Conservation (phyloP, 495 filamentous ascomycete genomes). For the Penicillium pancosmium region DNA sequence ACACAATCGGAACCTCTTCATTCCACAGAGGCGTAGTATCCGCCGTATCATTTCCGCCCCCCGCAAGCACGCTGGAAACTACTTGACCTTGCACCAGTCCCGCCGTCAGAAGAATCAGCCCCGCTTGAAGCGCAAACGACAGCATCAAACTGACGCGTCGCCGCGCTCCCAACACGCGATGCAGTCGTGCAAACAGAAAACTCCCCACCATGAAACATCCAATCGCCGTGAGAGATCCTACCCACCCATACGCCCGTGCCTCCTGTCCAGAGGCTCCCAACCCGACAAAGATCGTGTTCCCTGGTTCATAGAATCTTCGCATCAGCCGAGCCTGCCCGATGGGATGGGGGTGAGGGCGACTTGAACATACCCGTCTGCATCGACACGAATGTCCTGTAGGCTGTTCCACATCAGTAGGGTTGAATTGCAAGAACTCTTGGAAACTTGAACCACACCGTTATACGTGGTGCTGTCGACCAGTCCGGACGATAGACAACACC, state of each 20-base stretch:
- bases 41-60: slow-evolving; percentile 3
- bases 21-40: slow-evolving; percentile 20
- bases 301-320: slow-evolving; percentile 16
- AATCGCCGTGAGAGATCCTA: slow-evolving; percentile 59
- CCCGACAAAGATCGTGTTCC: slow-evolving; percentile 66
- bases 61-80: slow-evolving; percentile 35
- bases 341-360: background rate
- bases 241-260: slow-evolving; percentile 56
- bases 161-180: slow-evolving; percentile 30
- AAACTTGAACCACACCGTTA: slow-evolving; percentile 30
- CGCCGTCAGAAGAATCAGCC: slow-evolving; percentile 57
- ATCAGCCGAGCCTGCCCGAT: background rate
- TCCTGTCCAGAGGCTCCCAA: slow-evolving; percentile 58
- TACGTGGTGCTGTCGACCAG: slow-evolving; percentile 56
- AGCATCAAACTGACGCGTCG: slow-evolving; percentile 51
- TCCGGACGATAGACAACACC: slow-evolving; percentile 53
- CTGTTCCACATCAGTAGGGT: slow-evolving; percentile 17
- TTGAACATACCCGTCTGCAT: slow-evolving; percentile 53
- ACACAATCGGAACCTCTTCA: slow-evolving; percentile 52
- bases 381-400: slow-evolving; percentile 57
- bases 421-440: no score
- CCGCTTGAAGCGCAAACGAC: slow-evolving; percentile 57
- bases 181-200: slow-evolving; percentile 44
- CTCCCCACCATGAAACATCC: slow-evolving; percentile 54
- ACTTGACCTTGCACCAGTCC: slow-evolving; percentile 50